Evolutionary conservation across 257 asterid species (phyloP).

Genomic region (Scutellaria galericulata): DNA sequence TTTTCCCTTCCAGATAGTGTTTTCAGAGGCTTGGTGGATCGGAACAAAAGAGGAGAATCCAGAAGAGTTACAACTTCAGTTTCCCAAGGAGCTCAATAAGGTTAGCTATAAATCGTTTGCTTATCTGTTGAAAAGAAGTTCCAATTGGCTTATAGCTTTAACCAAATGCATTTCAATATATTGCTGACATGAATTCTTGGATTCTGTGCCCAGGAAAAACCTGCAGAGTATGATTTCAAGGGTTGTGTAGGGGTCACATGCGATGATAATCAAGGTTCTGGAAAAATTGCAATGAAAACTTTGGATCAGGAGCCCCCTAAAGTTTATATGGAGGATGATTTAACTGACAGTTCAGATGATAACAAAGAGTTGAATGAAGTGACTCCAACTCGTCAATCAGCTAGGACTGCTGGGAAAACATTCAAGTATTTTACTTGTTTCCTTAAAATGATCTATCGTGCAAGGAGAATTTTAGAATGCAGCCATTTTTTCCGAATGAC

Average conservation of each 20-base stretch:
- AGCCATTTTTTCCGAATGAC: constrained; percentile 19
- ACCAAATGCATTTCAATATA: constrained; percentile 29
- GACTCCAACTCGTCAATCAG: constrained; percentile 76
- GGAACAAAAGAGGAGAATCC: constrained; percentile 91
- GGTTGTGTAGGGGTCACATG: constrained; percentile 74
- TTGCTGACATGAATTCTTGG: constrained; percentile 28
- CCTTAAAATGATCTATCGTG: constrained; percentile 19
- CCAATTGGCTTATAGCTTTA: constrained; percentile 19
- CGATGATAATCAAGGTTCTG: constrained; percentile 40
- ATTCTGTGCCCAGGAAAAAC: constrained; percentile 51
- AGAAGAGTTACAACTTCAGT: constrained; percentile 69
- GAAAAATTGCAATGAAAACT: constrained; percentile 41
- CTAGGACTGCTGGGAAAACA: constrained; percentile 72
- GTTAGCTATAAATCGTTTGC: constrained; percentile 45
- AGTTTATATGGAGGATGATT: constrained; percentile 50
- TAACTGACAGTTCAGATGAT: constrained; percentile 53
- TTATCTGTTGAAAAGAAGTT: constrained; percentile 27
- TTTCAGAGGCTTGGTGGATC: constrained; percentile 98
- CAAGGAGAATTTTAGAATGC: constrained; percentile 24
- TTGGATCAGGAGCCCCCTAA: constrained; percentile 53
- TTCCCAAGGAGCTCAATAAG: constrained; percentile 71
- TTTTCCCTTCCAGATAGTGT: constrained; percentile 66
- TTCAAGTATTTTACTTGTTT: constrained; percentile 53
- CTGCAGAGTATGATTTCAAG: constrained; percentile 64
- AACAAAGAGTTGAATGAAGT: constrained; percentile 46